Evolutionary conservation across 2,329 filamentous ascomycete genomes (phyloP).

Genomic region (Nigrospora sphaerica): DNA sequence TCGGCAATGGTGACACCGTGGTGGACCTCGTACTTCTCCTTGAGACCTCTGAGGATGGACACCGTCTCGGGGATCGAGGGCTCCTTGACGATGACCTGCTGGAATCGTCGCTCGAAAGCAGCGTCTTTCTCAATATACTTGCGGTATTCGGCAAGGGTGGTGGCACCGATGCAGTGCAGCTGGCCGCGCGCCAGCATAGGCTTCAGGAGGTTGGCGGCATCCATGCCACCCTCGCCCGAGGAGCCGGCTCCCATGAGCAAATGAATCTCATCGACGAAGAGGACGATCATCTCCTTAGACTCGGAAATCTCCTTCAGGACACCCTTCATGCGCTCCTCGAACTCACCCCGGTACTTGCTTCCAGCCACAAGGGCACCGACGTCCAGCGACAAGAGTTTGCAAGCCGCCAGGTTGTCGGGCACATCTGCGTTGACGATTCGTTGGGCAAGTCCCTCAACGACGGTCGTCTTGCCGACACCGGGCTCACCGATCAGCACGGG

Average conservation of each 20-base stretch:
- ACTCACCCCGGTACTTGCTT: slow-evolving; percentile 97
- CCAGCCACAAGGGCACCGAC: slow-evolving; percentile 92
- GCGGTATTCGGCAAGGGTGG: slow-evolving; percentile 88
- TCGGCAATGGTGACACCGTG: slow-evolving; percentile 97
- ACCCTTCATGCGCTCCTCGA: slow-evolving; percentile 98
- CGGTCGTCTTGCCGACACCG: slow-evolving; percentile 96
- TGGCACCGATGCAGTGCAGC: slow-evolving; percentile 95
- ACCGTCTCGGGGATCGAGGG: slow-evolving; percentile 83
- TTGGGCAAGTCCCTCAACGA: slow-evolving; percentile 91
- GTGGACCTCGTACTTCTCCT: slow-evolving; percentile 97
- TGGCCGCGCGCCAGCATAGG: slow-evolving; percentile 96
- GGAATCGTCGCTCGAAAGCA: slow-evolving; percentile 96
- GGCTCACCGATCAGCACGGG: slow-evolving; percentile 96
- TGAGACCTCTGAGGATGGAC: slow-evolving; percentile 95
- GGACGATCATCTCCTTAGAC: slow-evolving; percentile 91
- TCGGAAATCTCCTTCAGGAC: slow-evolving; percentile 95
- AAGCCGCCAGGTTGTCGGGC: slow-evolving; percentile 87
- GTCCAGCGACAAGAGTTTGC: slow-evolving; percentile 89
- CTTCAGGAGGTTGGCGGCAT: slow-evolving; percentile 94
- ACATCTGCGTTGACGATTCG: slow-evolving; percentile 96
- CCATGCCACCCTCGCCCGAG: slow-evolving; percentile 95
- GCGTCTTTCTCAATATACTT: slow-evolving; percentile 99
- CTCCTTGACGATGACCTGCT: slow-evolving; percentile 96
- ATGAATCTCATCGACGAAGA: slow-evolving; percentile 98
- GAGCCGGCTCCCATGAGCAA: slow-evolving; percentile 95